Percentiles rank a stretch among this genome's conserved stretches.
phyloP scores from a whole-genome alignment of 768 basidiomycete genomes.

The Hypholoma sublateritium region DNA sequence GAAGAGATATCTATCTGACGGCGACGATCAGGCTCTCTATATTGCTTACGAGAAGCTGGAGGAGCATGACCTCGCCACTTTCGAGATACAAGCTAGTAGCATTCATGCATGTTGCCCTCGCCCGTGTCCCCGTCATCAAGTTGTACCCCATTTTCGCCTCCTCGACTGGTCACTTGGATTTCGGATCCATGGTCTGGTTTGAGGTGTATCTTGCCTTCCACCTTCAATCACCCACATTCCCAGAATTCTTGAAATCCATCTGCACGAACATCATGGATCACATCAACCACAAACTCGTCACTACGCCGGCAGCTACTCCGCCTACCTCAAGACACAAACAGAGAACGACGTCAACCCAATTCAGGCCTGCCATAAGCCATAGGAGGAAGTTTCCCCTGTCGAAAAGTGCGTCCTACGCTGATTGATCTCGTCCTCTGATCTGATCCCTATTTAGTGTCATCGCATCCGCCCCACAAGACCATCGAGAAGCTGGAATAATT shows the following conservation, averaged over 20 bases:
- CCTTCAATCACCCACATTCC: constrained; percentile 99
- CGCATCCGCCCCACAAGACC: constrained; percentile 98
- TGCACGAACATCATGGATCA: constrained; percentile 99
- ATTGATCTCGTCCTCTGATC: neutral
- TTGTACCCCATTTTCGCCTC: constrained; percentile 91
- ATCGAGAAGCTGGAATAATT: constrained; percentile 99
- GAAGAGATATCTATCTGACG: constrained; percentile 85
- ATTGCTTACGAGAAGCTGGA: constrained; percentile 93
- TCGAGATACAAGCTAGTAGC: constrained; percentile 93
- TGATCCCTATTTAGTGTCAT: constrained; percentile 67
- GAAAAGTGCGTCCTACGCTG: constrained; percentile 68
- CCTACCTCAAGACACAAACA: constrained; percentile 92
- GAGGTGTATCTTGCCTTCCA: constrained; percentile 97
- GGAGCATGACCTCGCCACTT: constrained; percentile 93
- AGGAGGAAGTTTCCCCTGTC: constrained; percentile 97
- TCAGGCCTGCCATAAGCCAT: constrained; percentile 98
- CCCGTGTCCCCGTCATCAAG: constrained; percentile 93
- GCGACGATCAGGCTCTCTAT: constrained; percentile 88
- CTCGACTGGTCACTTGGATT: constrained; percentile 94
- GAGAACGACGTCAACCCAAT: constrained; percentile 99
- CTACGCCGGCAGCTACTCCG: constrained; percentile 95
- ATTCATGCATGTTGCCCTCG: constrained; percentile 98
- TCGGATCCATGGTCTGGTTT: constrained; percentile 98
- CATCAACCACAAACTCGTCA: constrained; percentile 86
- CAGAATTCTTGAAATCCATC: constrained; percentile 98